phyloP scores from a whole-genome alignment of 345 rosid species.

The Cardamine chenopodiifolia region DNA sequence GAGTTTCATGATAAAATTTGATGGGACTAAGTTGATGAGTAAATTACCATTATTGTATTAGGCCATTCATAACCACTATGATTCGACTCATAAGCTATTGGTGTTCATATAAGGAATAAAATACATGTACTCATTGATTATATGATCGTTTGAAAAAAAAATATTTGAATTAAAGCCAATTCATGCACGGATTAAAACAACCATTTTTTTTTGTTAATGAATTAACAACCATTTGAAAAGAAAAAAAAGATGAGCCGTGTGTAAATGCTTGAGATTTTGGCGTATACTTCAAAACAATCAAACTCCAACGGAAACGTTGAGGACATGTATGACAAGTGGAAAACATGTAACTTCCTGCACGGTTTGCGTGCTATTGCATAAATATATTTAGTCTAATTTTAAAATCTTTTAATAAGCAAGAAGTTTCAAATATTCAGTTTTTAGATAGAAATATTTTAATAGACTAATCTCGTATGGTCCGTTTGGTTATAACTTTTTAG shows the following conservation, averaged over 20 bases:
- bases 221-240: not conserved
- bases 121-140: not conserved
- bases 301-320: conserved; percentile 33
- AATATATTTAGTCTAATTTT: not conserved
- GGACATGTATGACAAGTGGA: conserved; percentile 14
- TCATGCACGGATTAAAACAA: not conserved
- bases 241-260: conserved; percentile 10
- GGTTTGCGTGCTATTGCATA: conserved; percentile 24
- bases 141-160: not conserved
- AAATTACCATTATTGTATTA: not conserved
- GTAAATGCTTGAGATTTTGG: conserved; percentile 15
- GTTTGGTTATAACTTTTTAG: not conserved
- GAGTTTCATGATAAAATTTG: not conserved
- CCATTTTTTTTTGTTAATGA: too few species aligned
- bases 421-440: not conserved
- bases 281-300: conserved; percentile 24
- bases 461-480: too few species aligned
- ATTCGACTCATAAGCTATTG: not conserved
- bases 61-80: not conserved
- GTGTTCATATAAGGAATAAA: not conserved
- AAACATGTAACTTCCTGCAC: conserved; percentile 15
- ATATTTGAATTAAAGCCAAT: not conserved
- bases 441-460: not conserved
- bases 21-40: not conserved
- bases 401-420: not conserved